Evolutionary conservation across 495 filamentous ascomycete genomes (phyloP), one percentile per base, ranked within the genome.

Genomic region (Aspergillus homomorphus): DNA sequence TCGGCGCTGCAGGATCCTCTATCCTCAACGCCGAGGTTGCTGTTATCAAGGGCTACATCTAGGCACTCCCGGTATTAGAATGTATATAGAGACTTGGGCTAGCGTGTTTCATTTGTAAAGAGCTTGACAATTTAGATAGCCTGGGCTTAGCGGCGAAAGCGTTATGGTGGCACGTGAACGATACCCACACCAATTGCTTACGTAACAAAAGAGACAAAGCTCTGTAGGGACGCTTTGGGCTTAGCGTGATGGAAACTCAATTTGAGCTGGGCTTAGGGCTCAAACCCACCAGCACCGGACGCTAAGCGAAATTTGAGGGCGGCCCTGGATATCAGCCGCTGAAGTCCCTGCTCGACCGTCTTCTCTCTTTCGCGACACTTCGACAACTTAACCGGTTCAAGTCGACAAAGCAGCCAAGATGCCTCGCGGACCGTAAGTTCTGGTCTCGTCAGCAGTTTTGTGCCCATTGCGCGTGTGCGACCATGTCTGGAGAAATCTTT

Each of bases 21-120:
- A 95, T 97, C 69, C 74, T 98, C 56, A 97, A 97, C 70, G 90
- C 92, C 14, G 94, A 97, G 71, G 90, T 92, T 33, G 92, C 93
- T 38, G 84, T 96, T 22, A 82, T 96, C 51, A 95, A 92, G 76
- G 94, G 92, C 9, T 90, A 86, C 63, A 79, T 91, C 61, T 92
- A 82, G 76, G 65, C 24, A 15, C 52, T 8, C 56, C 58, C 62
- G 52, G 56, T 65, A 62, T 66, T 61, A 50, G 14, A 62, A 51
- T 24, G 24, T 41, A 43, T 48, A 53, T 51, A 52, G 58, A 52
- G 56, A 56, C 38, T 26, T 43, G 51, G 23, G 58, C 54, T 38
- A 38, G 12, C 33, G 2, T 38, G 2, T 38, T 38, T 12, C 4
- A 10, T 12, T 38, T 5, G 10, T 14, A 7, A 14, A 38, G 7